Evolutionary conservation across 2,329 filamentous ascomycete species (phyloP).

Genomic region (Thyridium curvatum): DNA sequence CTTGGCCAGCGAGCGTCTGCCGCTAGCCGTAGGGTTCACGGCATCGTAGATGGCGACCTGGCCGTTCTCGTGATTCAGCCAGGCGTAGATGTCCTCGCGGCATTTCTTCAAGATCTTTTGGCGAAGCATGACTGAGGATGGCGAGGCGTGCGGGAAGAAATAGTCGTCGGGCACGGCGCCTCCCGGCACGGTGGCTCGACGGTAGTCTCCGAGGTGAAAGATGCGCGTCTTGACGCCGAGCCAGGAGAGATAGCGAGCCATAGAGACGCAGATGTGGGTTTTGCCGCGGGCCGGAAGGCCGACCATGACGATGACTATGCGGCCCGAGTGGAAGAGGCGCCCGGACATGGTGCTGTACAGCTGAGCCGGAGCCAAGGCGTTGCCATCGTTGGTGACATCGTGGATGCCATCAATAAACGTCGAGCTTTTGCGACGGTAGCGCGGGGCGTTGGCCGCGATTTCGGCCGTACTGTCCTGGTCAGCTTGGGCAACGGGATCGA

Average conservation of each 20-base stretch:
- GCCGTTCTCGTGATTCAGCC: slow-evolving; percentile 93
- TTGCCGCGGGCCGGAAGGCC: slow-evolving; percentile 92
- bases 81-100: slow-evolving; percentile 92
- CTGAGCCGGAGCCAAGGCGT: slow-evolving; percentile 83
- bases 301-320: slow-evolving; percentile 96
- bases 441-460: slow-evolving; percentile 82
- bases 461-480: slow-evolving; percentile 66
- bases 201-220: slow-evolving; percentile 95
- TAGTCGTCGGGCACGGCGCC: slow-evolving; percentile 92
- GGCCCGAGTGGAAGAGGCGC: slow-evolving; percentile 90
- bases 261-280: slow-evolving; percentile 93
- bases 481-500: slow-evolving; percentile 14
- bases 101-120: slow-evolving; percentile 98
- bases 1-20: slow-evolving; percentile 78
- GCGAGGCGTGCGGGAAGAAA: slow-evolving; percentile 92
- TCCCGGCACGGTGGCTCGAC: slow-evolving; percentile 80
- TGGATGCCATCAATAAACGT: slow-evolving; percentile 97
- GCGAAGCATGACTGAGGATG: slow-evolving; percentile 83
- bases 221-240: slow-evolving; percentile 96
- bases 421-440: slow-evolving; percentile 86
- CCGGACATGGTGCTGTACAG: slow-evolving; percentile 98
- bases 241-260: slow-evolving; percentile 92
- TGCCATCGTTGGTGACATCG: slow-evolving; percentile 72
- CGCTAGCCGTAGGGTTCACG: slow-evolving; percentile 83
- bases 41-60: slow-evolving; percentile 98